A percentile compares a stretch with the other conserved stretches of the same genome.
Evolutionary conservation across 1,284 basidiomycete species (phyloP).

Genomic region (Farysia itapuensis): DNA sequence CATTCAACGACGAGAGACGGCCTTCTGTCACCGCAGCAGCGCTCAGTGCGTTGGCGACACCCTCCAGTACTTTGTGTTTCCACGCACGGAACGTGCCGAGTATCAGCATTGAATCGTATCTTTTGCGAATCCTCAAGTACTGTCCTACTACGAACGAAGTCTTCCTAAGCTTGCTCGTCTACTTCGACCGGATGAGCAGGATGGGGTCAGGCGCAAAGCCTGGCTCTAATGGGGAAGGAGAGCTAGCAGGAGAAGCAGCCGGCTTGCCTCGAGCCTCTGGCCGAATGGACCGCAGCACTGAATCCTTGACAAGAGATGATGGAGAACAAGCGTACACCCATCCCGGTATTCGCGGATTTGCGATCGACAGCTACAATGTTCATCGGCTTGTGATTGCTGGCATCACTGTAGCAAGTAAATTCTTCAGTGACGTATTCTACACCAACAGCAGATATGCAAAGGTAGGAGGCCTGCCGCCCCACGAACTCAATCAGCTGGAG

Average conservation of each 20-base stretch:
- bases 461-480: conserved; percentile 89
- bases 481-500: conserved; percentile 94
- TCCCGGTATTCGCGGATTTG: conserved; percentile 68
- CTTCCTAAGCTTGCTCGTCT: conserved; percentile 88
- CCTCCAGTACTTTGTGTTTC: conserved; percentile 83
- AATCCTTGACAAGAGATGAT: not conserved
- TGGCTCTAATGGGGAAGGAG: conserved; percentile 29
- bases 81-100: conserved; percentile 94
- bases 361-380: conserved; percentile 96
- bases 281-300: not conserved
- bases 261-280: conserved; percentile 26
- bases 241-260: conserved; percentile 38
- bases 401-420: conserved; percentile 96
- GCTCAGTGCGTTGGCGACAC: conserved; percentile 72
- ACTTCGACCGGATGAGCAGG: conserved; percentile 81
- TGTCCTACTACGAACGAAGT: conserved; percentile 98
- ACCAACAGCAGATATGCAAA: conserved; percentile 99
- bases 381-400: conserved; percentile 95
- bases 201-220: conserved; percentile 64
- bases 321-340: conserved; percentile 14
- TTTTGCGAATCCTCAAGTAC: conserved; percentile 93
- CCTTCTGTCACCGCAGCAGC: conserved; percentile 71
- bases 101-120: conserved; percentile 90
- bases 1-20: conserved; percentile 38
- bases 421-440: conserved; percentile 98